Conservation (phyloP, 1,139 yeast species). For the Scheffersomyces titani region DNA sequence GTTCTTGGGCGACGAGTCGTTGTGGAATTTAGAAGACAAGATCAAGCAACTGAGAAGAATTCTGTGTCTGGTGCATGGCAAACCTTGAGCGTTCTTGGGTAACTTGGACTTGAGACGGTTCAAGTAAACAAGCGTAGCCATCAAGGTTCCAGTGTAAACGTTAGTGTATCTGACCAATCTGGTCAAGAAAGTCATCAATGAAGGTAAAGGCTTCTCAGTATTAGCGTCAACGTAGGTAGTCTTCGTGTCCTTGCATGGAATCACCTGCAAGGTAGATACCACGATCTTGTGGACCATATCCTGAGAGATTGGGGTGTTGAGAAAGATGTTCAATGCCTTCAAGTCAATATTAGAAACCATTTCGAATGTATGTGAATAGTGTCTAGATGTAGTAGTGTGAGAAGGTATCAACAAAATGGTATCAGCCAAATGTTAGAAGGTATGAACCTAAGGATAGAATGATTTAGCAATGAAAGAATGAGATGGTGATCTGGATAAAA, state of each 20-base stretch:
- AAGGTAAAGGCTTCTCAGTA: conserved; percentile 53
- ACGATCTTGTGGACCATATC: conserved; percentile 69
- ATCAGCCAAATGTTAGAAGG: neutral
- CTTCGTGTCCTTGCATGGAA: conserved; percentile 51
- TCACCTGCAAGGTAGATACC: conserved; percentile 60
- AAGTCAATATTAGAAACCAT: conserved; percentile 32
- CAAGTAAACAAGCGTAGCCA: conserved; percentile 70
- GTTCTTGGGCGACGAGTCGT: conserved; percentile 76
- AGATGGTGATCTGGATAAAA: neutral
- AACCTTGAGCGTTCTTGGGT: conserved; percentile 72
- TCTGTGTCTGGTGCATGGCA: conserved; percentile 78
- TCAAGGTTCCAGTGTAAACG: conserved; percentile 74
- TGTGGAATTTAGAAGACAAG: conserved; percentile 70
- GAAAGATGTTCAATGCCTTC: conserved; percentile 57
- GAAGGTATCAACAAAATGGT: neutral
- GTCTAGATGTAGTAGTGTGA: neutral
- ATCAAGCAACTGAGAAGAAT: conserved; percentile 73
- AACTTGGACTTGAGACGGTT: conserved; percentile 58
- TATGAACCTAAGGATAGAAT: neutral
- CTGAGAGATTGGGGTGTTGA: conserved; percentile 59
- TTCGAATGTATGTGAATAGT: neutral
- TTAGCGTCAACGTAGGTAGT: conserved; percentile 25
- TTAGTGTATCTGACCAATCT: conserved; percentile 70
- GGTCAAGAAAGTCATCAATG: conserved; percentile 72
- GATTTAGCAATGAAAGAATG: neutral